Percentiles rank a stretch among this genome's conserved stretches.
Evolutionary conservation across 2,329 filamentous ascomycete genomes (phyloP).

Genomic region (Penicillium sp.): DNA sequence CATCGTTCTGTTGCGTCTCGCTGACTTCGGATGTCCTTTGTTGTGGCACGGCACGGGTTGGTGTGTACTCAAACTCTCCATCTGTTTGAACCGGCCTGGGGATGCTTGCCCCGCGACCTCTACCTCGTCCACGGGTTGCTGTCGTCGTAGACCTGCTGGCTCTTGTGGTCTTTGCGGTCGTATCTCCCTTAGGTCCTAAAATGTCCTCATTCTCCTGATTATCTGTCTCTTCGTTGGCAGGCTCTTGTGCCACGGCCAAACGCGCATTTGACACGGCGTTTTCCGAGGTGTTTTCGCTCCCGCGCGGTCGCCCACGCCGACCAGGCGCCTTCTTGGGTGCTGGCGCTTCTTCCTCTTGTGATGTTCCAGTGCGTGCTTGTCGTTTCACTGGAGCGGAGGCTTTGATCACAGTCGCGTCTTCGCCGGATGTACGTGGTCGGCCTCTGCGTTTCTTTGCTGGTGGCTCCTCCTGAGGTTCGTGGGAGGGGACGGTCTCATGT

Average conservation of each 20-base stretch:
- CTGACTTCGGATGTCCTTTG: constrained; percentile 20
- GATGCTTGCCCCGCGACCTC: constrained; percentile 24
- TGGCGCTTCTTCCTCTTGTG: constrained; percentile 24
- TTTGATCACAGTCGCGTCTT: constrained; percentile 48
- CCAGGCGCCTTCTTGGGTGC: constrained; percentile 19
- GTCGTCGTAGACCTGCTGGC: constrained; percentile 21
- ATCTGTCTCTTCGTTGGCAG: constrained; percentile 31
- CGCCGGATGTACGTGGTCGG: constrained; percentile 41
- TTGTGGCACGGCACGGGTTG: constrained; percentile 27
- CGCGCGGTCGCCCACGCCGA: constrained; percentile 36
- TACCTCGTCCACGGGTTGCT: constrained; percentile 25
- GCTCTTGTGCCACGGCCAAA: constrained; percentile 47
- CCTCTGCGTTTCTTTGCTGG: constrained; percentile 42
- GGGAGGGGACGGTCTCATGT: constrained; percentile 25
- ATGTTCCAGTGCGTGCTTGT: constrained; percentile 21
- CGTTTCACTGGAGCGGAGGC: constrained; percentile 33
- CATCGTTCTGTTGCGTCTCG: constrained; percentile 31
- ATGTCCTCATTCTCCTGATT: constrained; percentile 24
- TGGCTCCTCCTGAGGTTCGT: constrained; percentile 34
- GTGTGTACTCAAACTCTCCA: constrained; percentile 46
- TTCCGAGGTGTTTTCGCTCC: constrained; percentile 31
- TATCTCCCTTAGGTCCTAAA: constrained; percentile 25
- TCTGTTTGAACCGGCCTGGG: constrained; percentile 36
- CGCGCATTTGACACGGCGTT: constrained; percentile 27
- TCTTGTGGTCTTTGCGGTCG: constrained; percentile 22